A percentile compares a stretch with the other conserved stretches of the same genome.
Conservation (phyloP, 176 grass and related monocot genomes). For the Alopecurus myosuroides region DNA sequence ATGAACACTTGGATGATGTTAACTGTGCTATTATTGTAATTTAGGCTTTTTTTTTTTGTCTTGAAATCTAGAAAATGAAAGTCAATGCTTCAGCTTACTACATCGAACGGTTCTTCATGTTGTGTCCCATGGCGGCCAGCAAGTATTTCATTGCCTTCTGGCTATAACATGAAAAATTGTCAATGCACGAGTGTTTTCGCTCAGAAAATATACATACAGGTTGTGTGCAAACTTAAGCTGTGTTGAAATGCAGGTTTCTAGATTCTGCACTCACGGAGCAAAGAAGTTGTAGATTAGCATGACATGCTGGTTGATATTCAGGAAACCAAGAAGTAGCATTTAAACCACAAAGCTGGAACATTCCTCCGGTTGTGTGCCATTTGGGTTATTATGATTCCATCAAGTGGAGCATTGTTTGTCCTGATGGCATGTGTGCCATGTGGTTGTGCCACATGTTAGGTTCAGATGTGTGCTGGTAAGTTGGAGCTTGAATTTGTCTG, state of each 20-base stretch:
- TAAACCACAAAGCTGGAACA: background rate
- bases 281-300: slow-evolving; percentile 3
- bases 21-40: background rate
- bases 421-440: no score
- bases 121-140: background rate
- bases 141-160: slow-evolving; percentile 1
- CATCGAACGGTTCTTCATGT: background rate
- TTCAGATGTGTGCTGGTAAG: background rate
- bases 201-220: background rate
- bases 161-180: background rate
- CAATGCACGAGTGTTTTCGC: background rate
- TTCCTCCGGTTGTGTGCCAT: slow-evolving; percentile 1
- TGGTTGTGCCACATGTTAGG: no score
- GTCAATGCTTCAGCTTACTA: background rate
- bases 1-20: slow-evolving; percentile 17
- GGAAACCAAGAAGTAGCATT: background rate
- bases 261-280: no score
- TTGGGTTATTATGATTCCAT: no score
- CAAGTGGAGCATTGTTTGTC: no score
- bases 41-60: background rate
- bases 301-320: background rate
- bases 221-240: background rate
- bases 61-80: slow-evolving; percentile 3
- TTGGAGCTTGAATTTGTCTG: background rate
- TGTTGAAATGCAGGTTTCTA: background rate